Base-by-base conservation (phyloP, 2,329 filamentous ascomycete species). In the Penicillium vulpinum region DNA sequence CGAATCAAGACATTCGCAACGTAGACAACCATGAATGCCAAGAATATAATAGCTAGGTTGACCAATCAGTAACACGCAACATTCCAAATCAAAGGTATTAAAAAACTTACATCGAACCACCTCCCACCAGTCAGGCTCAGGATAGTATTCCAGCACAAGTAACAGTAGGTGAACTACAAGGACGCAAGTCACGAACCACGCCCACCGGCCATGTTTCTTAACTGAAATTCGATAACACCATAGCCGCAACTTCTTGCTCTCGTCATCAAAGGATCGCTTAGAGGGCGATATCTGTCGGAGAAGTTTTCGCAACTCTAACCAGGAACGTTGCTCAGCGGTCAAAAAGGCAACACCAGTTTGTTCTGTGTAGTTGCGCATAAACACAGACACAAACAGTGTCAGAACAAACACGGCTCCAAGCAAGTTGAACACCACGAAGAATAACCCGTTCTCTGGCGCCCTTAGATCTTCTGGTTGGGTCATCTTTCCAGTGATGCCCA, bases 331-430 rank as follows among this genome's bases (percentile, higher is more conserved):
- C 67, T 99, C 94, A 0, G 92, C 89, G 1, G 94, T 99, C 67
- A 99, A 79, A 72, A 93, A 99, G 2, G 94, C 94, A 41, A 99
- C 94, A 1, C 94, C 94, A 0, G 94, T 99, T 75, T 97, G 92
- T 75, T 99, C 94, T 0, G 94, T 99, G 75, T 99, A 99, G 73
- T 97, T 99, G 59, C 94, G 91, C 94, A 99, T 99, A 74, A 99
- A 99, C 59, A 99, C 94, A 55, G 94, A 97, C 46, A 99, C 95
- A 74, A 99, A 99, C 70, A 99, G 80, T 1, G 94, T 99, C 70
- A 99, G 82, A 60, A 99, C 89, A 76, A 99, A 99, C 62, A 99
- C 93, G 0, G 94, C 94, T 31, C 92, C 92, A 67, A 99, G 83
- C 71, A 99, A 84, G 76, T 99, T 99, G 85, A 97, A 99, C 5